phyloP scores from a whole-genome alignment of 1,139 yeast species.

The Diutina siamensis region DNA sequence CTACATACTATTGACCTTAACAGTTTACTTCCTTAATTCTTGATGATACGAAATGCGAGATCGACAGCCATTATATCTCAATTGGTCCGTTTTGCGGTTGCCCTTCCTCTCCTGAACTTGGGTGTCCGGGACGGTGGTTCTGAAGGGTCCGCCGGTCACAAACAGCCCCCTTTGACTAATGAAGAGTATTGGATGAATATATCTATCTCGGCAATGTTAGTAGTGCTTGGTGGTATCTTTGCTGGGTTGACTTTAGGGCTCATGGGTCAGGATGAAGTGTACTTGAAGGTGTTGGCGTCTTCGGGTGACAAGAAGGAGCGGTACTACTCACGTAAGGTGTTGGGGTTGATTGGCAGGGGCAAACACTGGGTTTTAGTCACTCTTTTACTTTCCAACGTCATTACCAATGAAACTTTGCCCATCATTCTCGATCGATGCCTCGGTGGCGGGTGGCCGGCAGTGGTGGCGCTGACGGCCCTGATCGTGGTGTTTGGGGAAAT shows the following conservation, averaged over 20 bases:
- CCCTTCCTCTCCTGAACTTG: not conserved
- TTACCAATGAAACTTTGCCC: slow-evolving; percentile 91
- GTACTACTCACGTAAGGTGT: slow-evolving; percentile 61
- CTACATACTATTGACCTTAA: too few relatives aligned
- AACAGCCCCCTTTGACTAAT: not conserved
- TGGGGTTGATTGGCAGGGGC: slow-evolving; percentile 63
- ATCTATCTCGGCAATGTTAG: slow-evolving; percentile 53
- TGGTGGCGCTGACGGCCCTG: slow-evolving; percentile 80
- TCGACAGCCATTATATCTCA: slow-evolving; percentile 2
- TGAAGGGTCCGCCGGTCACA: not conserved
- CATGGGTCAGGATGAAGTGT: slow-evolving; percentile 97
- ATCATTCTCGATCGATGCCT: slow-evolving; percentile 84
- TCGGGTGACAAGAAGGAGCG: slow-evolving; percentile 52
- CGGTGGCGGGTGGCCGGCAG: slow-evolving; percentile 98
- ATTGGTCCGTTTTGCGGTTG: not conserved
- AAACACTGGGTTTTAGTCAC: slow-evolving; percentile 98
- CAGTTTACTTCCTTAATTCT: too few relatives aligned
- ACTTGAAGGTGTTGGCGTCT: slow-evolving; percentile 58
- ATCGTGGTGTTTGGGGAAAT: slow-evolving; percentile 95
- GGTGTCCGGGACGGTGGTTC: not conserved
- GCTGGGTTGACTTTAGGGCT: slow-evolving; percentile 91
- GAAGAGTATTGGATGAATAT: slow-evolving; percentile 40
- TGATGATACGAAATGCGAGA: slow-evolving; percentile 4
- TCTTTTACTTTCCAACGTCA: slow-evolving; percentile 71
- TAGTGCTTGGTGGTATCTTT: slow-evolving; percentile 85